Conservation (phyloP, 2,329 filamentous ascomycete genomes). For the Colletotrichum eremochloae region DNA sequence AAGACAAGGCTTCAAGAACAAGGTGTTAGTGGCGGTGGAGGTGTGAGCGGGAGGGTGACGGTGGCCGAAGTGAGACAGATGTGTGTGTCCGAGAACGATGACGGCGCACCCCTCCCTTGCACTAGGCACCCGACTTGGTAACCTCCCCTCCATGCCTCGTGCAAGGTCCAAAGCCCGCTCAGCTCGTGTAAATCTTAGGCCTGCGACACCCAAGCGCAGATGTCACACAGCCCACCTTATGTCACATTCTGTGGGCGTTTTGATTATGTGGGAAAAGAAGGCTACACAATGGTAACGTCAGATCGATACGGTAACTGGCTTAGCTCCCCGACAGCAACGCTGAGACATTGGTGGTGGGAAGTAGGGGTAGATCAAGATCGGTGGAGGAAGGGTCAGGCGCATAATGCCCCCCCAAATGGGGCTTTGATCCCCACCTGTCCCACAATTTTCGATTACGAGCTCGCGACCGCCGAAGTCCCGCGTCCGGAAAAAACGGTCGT, state of each 20-base stretch:
- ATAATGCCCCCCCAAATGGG: neutral
- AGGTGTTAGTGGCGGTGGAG: constrained; percentile 4
- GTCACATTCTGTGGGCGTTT: neutral
- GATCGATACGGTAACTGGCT: neutral
- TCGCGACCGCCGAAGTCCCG: neutral
- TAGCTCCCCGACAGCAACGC: neutral
- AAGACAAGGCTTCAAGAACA: constrained; percentile 2
- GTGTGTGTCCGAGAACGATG: constrained; percentile 19
- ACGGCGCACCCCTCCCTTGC: constrained; percentile 1
- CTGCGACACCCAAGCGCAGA: constrained; percentile 4
- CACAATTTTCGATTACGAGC: neutral
- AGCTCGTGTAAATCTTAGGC: neutral
- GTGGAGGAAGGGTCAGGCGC: neutral
- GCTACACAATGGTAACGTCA: neutral
- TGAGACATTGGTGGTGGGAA: neutral
- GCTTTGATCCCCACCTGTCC: neutral
- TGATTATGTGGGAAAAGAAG: neutral
- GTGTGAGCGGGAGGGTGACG: neutral
- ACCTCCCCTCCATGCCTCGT: constrained; percentile 5
- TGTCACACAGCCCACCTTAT: constrained; percentile 5
- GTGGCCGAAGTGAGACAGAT: constrained; percentile 22
- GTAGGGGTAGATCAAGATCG: neutral
- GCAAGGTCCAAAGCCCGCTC: constrained; percentile 4
- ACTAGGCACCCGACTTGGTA: neutral
- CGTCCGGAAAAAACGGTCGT: neutral